Conservation (phyloP, 192 early-diverging fungal species). For the Jimgerdemannia lactiflua region DNA sequence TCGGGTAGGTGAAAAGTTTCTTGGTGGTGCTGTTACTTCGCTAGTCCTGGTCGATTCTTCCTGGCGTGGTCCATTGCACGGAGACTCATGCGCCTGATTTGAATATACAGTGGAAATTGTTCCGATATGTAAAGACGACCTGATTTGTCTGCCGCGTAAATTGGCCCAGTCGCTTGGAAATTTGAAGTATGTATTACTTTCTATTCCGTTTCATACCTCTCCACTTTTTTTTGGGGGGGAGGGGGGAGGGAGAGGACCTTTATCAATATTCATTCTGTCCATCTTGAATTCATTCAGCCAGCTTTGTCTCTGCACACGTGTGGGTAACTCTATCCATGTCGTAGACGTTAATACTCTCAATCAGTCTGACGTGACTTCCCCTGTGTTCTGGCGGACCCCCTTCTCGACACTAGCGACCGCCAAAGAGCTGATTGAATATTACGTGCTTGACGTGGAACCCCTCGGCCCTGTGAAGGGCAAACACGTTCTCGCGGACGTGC, state of each 20-base stretch:
- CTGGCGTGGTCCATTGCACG: too few relatives aligned
- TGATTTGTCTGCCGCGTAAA: conserved; percentile 84
- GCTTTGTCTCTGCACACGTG: conserved; percentile 78
- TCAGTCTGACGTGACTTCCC: conserved; percentile 67
- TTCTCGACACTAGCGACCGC: conserved; percentile 72
- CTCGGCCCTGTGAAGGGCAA: conserved; percentile 74
- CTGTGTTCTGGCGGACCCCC: conserved; percentile 83
- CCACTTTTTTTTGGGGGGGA: too few relatives aligned
- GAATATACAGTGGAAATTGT: conserved; percentile 71
- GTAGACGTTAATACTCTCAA: conserved; percentile 88
- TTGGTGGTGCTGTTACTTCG: too few relatives aligned
- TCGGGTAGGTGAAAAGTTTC: conserved; percentile 39
- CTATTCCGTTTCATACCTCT: too few relatives aligned
- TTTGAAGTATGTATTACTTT: conserved; percentile 33
- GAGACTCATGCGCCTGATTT: not conserved
- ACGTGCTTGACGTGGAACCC: conserved; percentile 91
- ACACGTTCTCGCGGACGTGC: conserved; percentile 84
- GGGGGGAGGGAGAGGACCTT: too few relatives aligned
- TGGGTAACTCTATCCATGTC: conserved; percentile 83
- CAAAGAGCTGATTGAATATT: conserved; percentile 88
- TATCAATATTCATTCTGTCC: too few relatives aligned
- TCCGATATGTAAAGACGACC: conserved; percentile 96
- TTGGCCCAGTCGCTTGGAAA: conserved; percentile 82
- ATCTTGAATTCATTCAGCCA: conserved; percentile 32
- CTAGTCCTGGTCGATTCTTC: too few relatives aligned